These are phyloP conservation scores for Elsinoe arachidis DNA, from an alignment of 2,329 filamentous ascomycete genomes.

Conservation along the genomic window DNA sequence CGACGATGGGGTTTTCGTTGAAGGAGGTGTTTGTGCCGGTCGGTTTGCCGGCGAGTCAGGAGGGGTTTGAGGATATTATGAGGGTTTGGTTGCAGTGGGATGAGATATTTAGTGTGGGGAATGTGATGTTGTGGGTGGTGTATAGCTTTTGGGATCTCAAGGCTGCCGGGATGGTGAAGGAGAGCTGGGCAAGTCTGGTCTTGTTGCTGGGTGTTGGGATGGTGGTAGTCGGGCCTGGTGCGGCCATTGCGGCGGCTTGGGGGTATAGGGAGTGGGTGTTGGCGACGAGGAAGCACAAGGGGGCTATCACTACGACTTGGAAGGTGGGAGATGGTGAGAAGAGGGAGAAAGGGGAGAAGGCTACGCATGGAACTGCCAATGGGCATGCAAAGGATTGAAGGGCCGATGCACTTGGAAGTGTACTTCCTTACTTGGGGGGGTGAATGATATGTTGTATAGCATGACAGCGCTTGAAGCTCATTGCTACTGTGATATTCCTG, in stretches of 20 bases:
- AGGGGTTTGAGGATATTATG: not conserved
- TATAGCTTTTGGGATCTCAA: constrained; percentile 30
- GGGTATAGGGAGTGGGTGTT: constrained; percentile 30
- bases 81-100: constrained; percentile 9
- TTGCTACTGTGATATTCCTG: no score
- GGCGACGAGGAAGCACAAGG: constrained; percentile 22
- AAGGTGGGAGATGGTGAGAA: not conserved
- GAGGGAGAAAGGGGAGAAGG: not conserved
- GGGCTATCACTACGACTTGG: constrained; percentile 16
- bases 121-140: constrained; percentile 26
- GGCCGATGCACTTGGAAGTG: no score
- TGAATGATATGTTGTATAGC: no score
- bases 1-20: not conserved
- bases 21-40: constrained; percentile 8
- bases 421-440: no score
- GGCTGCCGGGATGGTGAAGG: constrained; percentile 22
- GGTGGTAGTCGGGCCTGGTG: constrained; percentile 25
- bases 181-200: constrained; percentile 22
- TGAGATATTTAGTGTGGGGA: not conserved
- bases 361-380: not conserved
- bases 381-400: no score
- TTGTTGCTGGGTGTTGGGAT: constrained; percentile 16
- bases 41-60: not conserved
- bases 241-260: constrained; percentile 25
- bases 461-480: no score